Evolutionary conservation across 1,139 yeast genomes (phyloP).

Genomic region (Candida mesenterica): DNA sequence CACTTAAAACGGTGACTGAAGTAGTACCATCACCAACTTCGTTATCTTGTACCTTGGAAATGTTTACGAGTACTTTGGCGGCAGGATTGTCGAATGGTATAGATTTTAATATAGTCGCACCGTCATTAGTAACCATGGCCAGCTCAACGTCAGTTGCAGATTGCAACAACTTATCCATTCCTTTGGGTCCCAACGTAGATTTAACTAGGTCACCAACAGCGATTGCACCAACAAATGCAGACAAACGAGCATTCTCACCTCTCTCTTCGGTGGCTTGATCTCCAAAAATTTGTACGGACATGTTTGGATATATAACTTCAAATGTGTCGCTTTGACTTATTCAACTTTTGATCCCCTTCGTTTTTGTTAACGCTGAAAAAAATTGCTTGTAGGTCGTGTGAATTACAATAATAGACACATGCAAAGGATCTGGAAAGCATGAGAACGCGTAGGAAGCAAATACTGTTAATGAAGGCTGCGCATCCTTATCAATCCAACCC

Average conservation of each 20-base stretch:
- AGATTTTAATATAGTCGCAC: constrained; percentile 92
- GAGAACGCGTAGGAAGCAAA: too few relatives aligned
- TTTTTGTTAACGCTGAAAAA: constrained; percentile 3
- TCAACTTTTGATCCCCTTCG: not conserved
- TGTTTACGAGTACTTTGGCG: constrained; percentile 93
- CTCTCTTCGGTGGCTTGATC: constrained; percentile 98
- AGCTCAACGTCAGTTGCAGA: constrained; percentile 74
- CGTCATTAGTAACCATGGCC: constrained; percentile 91
- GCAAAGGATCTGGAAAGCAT: not conserved
- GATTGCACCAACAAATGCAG: constrained; percentile 97
- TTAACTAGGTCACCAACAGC: constrained; percentile 98
- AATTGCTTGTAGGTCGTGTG: not conserved
- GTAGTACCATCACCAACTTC: constrained; percentile 99
- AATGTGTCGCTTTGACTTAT: not conserved
- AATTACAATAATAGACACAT: not conserved
- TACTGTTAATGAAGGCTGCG: too few relatives aligned
- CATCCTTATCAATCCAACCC: too few relatives aligned
- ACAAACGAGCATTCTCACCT: constrained; percentile 95
- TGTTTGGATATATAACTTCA: constrained; percentile 10
- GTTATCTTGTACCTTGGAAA: constrained; percentile 96
- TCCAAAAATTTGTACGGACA: constrained; percentile 91
- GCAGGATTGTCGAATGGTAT: constrained; percentile 98
- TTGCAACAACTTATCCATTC: constrained; percentile 94
- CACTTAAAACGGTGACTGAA: constrained; percentile 87
- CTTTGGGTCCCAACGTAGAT: constrained; percentile 95